Conservation (phyloP, 2,329 filamentous ascomycete species). For the Monilinia vaccinii-corymbosi region DNA sequence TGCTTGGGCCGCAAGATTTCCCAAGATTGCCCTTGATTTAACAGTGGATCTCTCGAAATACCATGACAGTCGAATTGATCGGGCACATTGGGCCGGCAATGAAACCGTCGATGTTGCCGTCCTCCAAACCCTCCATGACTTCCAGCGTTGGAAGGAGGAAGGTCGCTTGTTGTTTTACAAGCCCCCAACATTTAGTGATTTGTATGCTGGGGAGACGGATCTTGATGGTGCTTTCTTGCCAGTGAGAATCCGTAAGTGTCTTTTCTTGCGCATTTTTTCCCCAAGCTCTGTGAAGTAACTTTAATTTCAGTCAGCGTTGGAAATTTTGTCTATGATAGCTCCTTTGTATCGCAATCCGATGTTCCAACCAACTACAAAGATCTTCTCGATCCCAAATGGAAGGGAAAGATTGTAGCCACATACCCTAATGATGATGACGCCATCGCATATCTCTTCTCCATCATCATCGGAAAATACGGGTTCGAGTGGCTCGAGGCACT, state of each 20-base stretch:
- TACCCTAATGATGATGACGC: neutral
- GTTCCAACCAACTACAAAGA: neutral
- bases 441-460: neutral
- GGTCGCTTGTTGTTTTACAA: neutral
- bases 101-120: constrained; percentile 38
- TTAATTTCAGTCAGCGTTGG: neutral
- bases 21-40: neutral
- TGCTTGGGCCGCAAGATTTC: neutral
- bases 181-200: neutral
- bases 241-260: neutral
- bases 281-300: neutral
- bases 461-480: neutral
- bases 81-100: constrained; percentile 33
- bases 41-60: constrained; percentile 48
- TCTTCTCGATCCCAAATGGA: neutral
- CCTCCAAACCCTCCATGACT: constrained; percentile 44
- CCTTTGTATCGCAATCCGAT: constrained; percentile 6
- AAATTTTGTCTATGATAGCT: neutral
- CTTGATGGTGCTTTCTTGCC: neutral
- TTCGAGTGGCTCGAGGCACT: neutral
- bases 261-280: neutral
- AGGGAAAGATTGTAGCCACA: neutral
- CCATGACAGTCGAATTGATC: constrained; percentile 40
- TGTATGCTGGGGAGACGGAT: neutral
- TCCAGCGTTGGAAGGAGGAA: constrained; percentile 38